Evolutionary conservation across 306 rosid species (phyloP).

Genomic region (Vicia sativa): DNA sequence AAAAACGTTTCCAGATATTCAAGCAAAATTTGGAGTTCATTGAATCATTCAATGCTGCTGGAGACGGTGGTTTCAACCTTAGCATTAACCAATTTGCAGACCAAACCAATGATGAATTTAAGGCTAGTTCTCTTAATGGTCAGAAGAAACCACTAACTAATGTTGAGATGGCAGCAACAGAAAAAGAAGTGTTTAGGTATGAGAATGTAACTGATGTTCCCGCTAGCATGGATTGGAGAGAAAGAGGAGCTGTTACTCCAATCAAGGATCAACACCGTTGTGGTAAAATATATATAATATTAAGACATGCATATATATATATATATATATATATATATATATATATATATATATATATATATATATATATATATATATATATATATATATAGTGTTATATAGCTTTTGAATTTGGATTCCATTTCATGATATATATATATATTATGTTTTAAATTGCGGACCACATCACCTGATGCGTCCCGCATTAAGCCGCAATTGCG

Average conservation of each 20-base stretch:
- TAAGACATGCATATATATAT: not conserved
- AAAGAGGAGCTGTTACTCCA: conserved; percentile 38
- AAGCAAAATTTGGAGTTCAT: conserved; percentile 36
- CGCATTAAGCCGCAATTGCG: too few relatives aligned
- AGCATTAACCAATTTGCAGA: conserved; percentile 37
- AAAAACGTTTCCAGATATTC: conserved; percentile 38
- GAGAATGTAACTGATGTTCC: conserved; percentile 17
- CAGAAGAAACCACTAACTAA: not conserved
- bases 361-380: too few relatives aligned
- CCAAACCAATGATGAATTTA: conserved; percentile 39
- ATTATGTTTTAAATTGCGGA: too few relatives aligned
- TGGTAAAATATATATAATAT: not conserved
- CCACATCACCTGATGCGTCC: too few relatives aligned
- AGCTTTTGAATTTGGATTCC: not conserved
- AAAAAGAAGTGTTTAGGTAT: not conserved
- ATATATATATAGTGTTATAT: not conserved
- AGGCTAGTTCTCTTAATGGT: not conserved
- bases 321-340: too few relatives aligned
- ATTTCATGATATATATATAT: not conserved
- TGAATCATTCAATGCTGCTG: conserved; percentile 38
- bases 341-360: too few relatives aligned
- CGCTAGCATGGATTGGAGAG: conserved; percentile 37
- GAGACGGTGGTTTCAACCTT: conserved; percentile 39
- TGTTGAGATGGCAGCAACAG: not conserved
- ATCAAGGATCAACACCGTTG: conserved; percentile 41